Conservation (phyloP, 208 protist species). For the Herpetomonas samuelpessoai region DNA sequence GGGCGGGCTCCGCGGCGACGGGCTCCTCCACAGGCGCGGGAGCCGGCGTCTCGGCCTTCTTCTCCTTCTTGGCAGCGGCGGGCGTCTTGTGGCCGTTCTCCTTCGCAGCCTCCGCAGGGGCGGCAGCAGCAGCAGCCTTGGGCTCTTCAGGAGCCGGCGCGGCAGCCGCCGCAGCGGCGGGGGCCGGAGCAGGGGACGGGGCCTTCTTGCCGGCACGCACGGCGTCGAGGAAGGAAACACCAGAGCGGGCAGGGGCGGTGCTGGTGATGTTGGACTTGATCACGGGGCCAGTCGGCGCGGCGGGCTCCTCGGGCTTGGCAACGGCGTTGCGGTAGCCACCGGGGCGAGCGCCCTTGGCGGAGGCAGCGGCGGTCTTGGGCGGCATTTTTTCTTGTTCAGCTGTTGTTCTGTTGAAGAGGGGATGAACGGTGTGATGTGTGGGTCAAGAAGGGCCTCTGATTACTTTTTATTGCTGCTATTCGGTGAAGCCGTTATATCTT, state of each 20-base stretch:
- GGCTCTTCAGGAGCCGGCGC: conserved; percentile 6
- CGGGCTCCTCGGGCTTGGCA: conserved; percentile 32
- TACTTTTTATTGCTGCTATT: no score
- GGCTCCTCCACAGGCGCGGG: conserved; percentile 1
- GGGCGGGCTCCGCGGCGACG: conserved; percentile 12
- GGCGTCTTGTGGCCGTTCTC: conserved; percentile 3
- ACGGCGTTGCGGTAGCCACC: conserved; percentile 11
- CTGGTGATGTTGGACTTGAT: conserved; percentile 66
- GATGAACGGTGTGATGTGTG: no score
- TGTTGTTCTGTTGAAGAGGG: no score
- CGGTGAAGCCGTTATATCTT: neutral
- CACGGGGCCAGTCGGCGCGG: conserved; percentile 33
- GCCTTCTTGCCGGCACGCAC: conserved; percentile 28
- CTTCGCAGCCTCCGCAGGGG: conserved; percentile 2
- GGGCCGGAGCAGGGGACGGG: conserved; percentile 12
- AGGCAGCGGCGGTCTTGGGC: conserved; percentile 22
- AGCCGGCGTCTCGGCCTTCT: conserved; percentile 3
- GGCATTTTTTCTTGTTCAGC: no score
- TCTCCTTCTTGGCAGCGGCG: neutral
- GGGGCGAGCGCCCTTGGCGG: conserved; percentile 9
- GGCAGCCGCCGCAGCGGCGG: conserved; percentile 9
- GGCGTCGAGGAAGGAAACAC: conserved; percentile 68
- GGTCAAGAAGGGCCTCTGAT: no score
- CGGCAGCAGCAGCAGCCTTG: conserved; percentile 14
- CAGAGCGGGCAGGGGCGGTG: conserved; percentile 42